Percentiles rank a stretch among this genome's conserved stretches.
These are phyloP conservation scores for Spizellomyces sp. DNA, from an alignment of 192 early-diverging fungal species.

Conservation along the genomic window DNA sequence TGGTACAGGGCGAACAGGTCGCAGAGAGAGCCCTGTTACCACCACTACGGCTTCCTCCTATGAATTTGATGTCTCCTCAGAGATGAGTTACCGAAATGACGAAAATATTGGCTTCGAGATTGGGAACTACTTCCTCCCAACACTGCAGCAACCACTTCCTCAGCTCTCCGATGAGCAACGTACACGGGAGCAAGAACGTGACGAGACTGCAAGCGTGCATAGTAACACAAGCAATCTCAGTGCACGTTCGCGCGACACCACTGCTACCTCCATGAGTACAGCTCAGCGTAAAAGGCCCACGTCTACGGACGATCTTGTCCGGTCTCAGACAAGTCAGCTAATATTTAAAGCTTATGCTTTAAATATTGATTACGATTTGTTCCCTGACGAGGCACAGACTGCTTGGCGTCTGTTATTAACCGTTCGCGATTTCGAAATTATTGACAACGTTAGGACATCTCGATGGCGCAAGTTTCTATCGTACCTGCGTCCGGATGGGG, in stretches of 20 bases:
- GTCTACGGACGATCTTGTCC: slow-evolving; percentile 40
- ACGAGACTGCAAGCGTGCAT: slow-evolving; percentile 17
- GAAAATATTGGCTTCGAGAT: slow-evolving; percentile 28
- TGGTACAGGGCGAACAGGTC: not conserved
- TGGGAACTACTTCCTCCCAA: slow-evolving; percentile 24
- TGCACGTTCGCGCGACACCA: slow-evolving; percentile 4
- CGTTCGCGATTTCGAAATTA: slow-evolving; percentile 71
- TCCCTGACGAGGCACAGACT: slow-evolving; percentile 44
- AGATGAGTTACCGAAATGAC: not conserved
- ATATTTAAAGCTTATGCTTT: slow-evolving; percentile 58
- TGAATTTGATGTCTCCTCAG: not conserved
- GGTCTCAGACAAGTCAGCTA: slow-evolving; percentile 47
- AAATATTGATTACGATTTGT: slow-evolving; percentile 57
- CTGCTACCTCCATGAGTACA: not conserved
- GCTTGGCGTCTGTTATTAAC: slow-evolving; percentile 51
- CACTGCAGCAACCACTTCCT: slow-evolving; percentile 17
- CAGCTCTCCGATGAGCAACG: not conserved
- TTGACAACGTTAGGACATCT: slow-evolving; percentile 75
- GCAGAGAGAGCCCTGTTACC: too few species aligned
- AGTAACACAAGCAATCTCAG: slow-evolving; percentile 13
- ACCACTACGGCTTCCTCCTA: too few species aligned
- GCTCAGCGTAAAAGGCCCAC: slow-evolving; percentile 33
- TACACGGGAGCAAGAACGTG: slow-evolving; percentile 9
- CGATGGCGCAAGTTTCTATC: slow-evolving; percentile 80
- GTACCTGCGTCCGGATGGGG: slow-evolving; percentile 57